Evolutionary conservation across 441 rosid species (phyloP).

Genomic region (Populus hybrid): DNA sequence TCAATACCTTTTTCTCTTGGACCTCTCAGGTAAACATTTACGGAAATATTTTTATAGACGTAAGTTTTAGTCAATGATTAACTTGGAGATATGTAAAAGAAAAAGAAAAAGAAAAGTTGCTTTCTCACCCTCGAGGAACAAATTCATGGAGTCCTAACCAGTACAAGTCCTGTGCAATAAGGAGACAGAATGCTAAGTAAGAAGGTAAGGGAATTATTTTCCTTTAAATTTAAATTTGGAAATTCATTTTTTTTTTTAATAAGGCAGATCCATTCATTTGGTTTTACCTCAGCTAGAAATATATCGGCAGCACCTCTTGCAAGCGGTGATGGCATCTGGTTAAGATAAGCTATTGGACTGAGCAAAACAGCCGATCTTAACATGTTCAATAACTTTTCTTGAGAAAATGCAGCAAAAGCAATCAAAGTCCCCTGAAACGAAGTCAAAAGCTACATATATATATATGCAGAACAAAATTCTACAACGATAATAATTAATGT

Average conservation of each 20-base stretch:
- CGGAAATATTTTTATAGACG: too few species aligned
- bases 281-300: conserved; percentile 63
- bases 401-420: conserved; percentile 70
- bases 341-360: conserved; percentile 83
- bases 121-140: conserved; percentile 39
- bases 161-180: conserved; percentile 35
- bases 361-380: conserved; percentile 68
- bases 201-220: not conserved
- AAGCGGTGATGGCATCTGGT: conserved; percentile 68
- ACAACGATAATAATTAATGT: not conserved
- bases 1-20: too few species aligned
- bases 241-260: not conserved
- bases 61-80: too few species aligned
- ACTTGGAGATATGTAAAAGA: too few species aligned
- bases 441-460: not conserved
- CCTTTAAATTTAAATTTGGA: not conserved
- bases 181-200: not conserved
- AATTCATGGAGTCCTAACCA: conserved; percentile 45
- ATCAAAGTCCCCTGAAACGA: conserved; percentile 72
- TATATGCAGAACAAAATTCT: too few species aligned
- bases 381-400: conserved; percentile 48
- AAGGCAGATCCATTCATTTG: not conserved
- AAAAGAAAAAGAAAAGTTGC: not conserved
- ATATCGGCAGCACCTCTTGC: conserved; percentile 46
- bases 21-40: too few species aligned